Evolutionary conservation across 73 alveolate genomes (phyloP).

Genomic region (Durusdinium trenchii): DNA sequence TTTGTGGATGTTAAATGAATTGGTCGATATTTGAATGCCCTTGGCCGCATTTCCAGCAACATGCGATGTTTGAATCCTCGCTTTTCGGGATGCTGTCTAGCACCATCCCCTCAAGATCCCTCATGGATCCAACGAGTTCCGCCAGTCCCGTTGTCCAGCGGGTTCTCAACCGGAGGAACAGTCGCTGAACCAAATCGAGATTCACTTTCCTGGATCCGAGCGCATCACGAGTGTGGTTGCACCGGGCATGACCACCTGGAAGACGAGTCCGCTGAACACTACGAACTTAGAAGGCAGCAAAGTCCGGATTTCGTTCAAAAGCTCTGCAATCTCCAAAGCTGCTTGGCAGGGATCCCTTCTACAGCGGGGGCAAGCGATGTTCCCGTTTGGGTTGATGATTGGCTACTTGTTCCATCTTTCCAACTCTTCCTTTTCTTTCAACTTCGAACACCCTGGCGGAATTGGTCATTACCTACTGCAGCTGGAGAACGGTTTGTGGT

Average conservation of each 20-base stretch:
- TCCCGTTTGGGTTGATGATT: too few relatives aligned
- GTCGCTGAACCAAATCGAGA: conserved; percentile 64
- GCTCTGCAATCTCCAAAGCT: conserved; percentile 71
- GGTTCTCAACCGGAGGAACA: conserved; percentile 18
- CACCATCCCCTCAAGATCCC: neutral
- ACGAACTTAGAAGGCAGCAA: neutral
- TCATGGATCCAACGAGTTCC: neutral
- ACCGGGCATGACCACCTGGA: conserved; percentile 65
- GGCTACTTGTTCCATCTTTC: too few relatives aligned
- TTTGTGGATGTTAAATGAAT: too few relatives aligned
- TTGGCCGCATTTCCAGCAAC: too few relatives aligned
- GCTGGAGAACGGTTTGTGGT: too few relatives aligned
- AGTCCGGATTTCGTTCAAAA: conserved; percentile 49
- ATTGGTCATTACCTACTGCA: neutral
- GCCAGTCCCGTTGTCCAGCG: too few relatives aligned
- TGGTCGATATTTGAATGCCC: too few relatives aligned
- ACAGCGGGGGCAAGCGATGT: too few relatives aligned
- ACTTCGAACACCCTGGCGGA: neutral
- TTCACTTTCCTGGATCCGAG: conserved; percentile 57
- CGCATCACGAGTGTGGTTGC: conserved; percentile 74
- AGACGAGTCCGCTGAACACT: neutral
- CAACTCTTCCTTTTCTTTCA: neutral
- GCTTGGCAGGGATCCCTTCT: too few relatives aligned
- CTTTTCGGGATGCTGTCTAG: too few relatives aligned
- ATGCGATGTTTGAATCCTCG: too few relatives aligned